Conservation (phyloP, 257 asterid genomes). For the Orobanche coerulescens region DNA sequence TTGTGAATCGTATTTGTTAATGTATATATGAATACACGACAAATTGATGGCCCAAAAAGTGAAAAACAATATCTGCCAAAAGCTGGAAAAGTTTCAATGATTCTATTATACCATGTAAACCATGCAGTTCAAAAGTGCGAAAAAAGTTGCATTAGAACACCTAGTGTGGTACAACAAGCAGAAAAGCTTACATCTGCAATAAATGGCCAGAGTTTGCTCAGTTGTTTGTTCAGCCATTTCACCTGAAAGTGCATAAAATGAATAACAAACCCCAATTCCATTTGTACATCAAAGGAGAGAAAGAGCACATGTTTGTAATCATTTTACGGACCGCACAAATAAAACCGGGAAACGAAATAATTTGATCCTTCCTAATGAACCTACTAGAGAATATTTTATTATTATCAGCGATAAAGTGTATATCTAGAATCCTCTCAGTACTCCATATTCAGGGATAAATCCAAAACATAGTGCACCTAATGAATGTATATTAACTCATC, state of each 20-base stretch:
- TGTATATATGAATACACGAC: neutral
- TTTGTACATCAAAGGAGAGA: neutral
- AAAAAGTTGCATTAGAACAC: neutral
- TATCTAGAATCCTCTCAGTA: neutral
- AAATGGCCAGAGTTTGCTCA: slow-evolving; percentile 89
- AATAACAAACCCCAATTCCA: neutral
- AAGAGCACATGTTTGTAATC: neutral
- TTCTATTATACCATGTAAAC: too few species aligned
- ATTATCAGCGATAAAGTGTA: neutral
- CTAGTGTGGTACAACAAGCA: neutral
- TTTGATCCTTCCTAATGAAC: neutral
- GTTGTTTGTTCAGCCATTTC: slow-evolving; percentile 90
- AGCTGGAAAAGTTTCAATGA: neutral
- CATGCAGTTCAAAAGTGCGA: neutral
- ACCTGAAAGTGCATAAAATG: slow-evolving; percentile 44
- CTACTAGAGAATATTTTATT: neutral
- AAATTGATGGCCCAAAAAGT: neutral
- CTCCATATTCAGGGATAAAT: neutral
- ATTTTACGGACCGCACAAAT: neutral
- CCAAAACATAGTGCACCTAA: neutral
- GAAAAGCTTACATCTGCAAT: slow-evolving; percentile 78
- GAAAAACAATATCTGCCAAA: neutral
- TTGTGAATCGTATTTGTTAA: neutral
- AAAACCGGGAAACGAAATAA: neutral
- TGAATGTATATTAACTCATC: neutral